Conservation (phyloP, 2,329 filamentous ascomycete species). For the Pseudogymnoascus sp. region DNA sequence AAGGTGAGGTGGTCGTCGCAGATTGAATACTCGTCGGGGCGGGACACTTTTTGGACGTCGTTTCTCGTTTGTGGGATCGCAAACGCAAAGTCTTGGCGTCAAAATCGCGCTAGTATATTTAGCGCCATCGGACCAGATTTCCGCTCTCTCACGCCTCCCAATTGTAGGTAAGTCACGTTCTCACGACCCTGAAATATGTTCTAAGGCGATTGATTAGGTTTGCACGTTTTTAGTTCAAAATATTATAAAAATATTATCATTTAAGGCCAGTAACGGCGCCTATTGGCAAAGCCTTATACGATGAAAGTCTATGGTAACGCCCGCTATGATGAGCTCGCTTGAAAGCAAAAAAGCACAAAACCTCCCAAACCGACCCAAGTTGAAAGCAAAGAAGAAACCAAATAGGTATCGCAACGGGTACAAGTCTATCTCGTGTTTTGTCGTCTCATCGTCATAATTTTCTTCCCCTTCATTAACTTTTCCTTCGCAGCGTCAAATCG, state of each 20-base stretch:
- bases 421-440: slow-evolving; percentile 4
- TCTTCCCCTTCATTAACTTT: not conserved
- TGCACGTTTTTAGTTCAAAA: not conserved
- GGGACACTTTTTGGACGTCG: slow-evolving; percentile 5
- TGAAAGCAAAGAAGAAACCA: slow-evolving; percentile 5
- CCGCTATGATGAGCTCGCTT: slow-evolving; percentile 3
- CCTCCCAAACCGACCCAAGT: not conserved
- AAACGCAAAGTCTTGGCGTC: slow-evolving; percentile 8
- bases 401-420: not conserved
- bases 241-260: slow-evolving; percentile 1
- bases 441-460: not conserved
- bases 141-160: not conserved
- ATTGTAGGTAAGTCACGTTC: not conserved
- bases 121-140: not conserved
- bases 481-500: not conserved
- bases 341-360: slow-evolving; percentile 4
- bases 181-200: not conserved
- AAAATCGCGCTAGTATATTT: slow-evolving; percentile 8
- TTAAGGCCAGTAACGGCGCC: not conserved
- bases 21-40: slow-evolving; percentile 3
- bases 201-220: not conserved
- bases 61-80: slow-evolving; percentile 7
- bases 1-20: slow-evolving; percentile 7
- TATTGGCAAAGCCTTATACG: not conserved
- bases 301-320: not conserved